These are phyloP conservation scores for Podaxis sp. DNA, from an alignment of 768 basidiomycete genomes.

Conservation along the genomic window DNA sequence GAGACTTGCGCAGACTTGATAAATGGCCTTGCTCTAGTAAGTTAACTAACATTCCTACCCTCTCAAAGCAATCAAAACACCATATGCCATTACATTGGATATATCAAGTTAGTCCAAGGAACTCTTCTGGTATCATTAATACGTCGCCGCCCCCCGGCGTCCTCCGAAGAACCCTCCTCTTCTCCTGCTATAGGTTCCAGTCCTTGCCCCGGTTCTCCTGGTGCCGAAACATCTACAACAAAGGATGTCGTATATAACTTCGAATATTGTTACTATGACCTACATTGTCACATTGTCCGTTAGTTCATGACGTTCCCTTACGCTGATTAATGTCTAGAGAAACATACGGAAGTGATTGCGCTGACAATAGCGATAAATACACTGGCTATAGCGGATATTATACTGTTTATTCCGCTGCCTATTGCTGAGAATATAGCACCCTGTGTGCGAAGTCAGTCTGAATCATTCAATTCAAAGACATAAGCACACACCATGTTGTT, in stretches of 20 bases:
- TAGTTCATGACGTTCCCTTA: not conserved
- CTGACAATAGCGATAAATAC: slow-evolving; percentile 61
- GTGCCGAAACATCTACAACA: slow-evolving; percentile 51
- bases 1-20: too few species aligned
- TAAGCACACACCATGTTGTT: not conserved
- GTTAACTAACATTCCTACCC: too few species aligned
- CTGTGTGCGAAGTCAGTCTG: not conserved
- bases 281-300: slow-evolving; percentile 21
- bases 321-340: not conserved
- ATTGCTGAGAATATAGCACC: slow-evolving; percentile 60
- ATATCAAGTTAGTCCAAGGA: too few species aligned
- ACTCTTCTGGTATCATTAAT: not conserved
- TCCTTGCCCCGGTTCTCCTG: slow-evolving; percentile 27
- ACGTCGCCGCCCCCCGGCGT: not conserved
- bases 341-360: slow-evolving; percentile 57
- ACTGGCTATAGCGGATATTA: slow-evolving; percentile 60
- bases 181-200: not conserved
- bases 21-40: too few species aligned
- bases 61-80: too few species aligned
- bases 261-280: slow-evolving; percentile 67
- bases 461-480: not conserved
- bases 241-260: slow-evolving; percentile 56
- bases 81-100: too few species aligned
- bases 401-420: slow-evolving; percentile 54
- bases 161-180: not conserved